Base-by-base conservation (phyloP, 306 rosid genomes). In the Lagenaria siceraria region DNA sequence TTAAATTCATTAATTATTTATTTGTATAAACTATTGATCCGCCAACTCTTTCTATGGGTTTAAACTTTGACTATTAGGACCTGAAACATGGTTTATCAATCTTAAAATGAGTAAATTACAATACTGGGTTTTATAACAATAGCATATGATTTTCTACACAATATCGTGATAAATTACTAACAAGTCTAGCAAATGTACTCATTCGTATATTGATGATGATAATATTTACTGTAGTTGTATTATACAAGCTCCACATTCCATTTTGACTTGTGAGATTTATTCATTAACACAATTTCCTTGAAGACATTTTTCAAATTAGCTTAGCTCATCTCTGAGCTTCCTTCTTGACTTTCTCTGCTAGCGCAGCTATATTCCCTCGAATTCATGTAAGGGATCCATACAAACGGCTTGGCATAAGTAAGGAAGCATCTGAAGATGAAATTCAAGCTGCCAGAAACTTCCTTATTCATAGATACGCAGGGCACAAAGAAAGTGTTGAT, bases 341-440 rank as follows among this genome's bases (percentile, higher is more conserved):
- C 74, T 65, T 36, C 48, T 64, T 7, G 31, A 66, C 43, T 49
- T 49, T 71, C 43, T 72, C 42, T 72, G 77, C 60, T 49, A 49
- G 43, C 49, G 56, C 91, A 95, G 97, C 87, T 60, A 85, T 88
- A 78, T 95, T 95, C 69, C 98, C 97, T 54, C 91, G 98, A 89
- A 95, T 95, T 78, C 84, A 83, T 88, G 93, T 92, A 81, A 85
- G 71, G 84, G 97, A 95, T 78, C 98, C 98, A 59, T 92, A 92
- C 85, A 92, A 90, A 80, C 88, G 97, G 83, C 98, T 95, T 78
- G 99, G 99, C 72, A 88, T 95, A 75, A 92, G 92, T 82, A 95
- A 69, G 83, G 99, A 95, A 76, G 99, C 99, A 61, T 92, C 97
- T 49, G 97, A 95, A 85, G 96, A 90, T 74, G 99, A 95, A 84